Base-by-base conservation (phyloP, 2,329 filamentous ascomycete genomes). In the Diaporthe sp. region DNA sequence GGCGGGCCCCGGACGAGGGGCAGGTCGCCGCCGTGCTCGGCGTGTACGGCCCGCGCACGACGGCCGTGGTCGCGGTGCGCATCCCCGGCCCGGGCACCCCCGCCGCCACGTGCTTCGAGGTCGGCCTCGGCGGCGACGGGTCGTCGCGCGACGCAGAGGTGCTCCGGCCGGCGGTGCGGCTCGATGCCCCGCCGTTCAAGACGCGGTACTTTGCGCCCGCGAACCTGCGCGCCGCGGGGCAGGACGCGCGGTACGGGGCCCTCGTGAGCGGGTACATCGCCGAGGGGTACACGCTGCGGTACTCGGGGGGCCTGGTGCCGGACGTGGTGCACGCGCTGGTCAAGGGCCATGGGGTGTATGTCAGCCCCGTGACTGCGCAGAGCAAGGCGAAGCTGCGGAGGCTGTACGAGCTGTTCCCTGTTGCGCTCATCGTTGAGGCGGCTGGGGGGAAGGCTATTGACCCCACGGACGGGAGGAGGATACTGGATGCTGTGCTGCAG, bases 131-230 rank as follows among this genome's bases (percentile, higher is more conserved):
- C 17, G 46, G 17, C 19, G 31, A 39, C 15, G 31, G 25, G 34
- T 4, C 19, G 5, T 75, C 75, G 5, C 74, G 77, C 15, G 77
- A 75, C 19, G 83, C 81, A 67, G 81, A 85, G 3, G 77, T 92
- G 0, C 80, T 90, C 0, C 86, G 87, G 0, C 51, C 85, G 0
- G 62, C 78, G 0, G 83, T 91, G 8, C 81, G 78, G 10, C 82
- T 90, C 4, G 77, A 81, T 0, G 53, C 77, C 0, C 78, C 83
- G 3, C 85, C 86, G 0, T 84, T 85, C 78, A 86, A 85, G 78
- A 89, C 89, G 37, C 85, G 88, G 0, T 92, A 92, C 80, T 92
- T 93, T 78, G 89, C 91, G 0, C 91, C 91, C 0, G 91, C 91
- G 6, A 93, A 93, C 78, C 81, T 92, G 72, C 88, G 91, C 13